Evolutionary conservation across 2,329 filamentous ascomycete genomes (phyloP).

Genomic region (Rutstroemia sp.): DNA sequence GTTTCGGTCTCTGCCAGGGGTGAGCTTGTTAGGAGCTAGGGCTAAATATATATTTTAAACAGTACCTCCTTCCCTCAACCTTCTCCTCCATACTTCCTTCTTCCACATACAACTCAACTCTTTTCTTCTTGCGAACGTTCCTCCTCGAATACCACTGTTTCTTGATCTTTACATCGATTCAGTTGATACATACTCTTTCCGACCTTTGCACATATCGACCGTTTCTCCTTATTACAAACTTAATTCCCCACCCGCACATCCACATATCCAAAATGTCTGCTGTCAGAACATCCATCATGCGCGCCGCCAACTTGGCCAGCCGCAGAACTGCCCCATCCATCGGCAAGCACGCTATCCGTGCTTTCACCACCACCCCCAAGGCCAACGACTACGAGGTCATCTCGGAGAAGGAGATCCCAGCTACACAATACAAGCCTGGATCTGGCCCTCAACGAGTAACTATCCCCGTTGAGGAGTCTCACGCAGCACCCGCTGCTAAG

Average conservation of each 20-base stretch:
- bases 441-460: slow-evolving; percentile 16
- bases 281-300: neutral
- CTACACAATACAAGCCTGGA: slow-evolving; percentile 5
- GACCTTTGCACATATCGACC: neutral
- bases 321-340: neutral
- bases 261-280: slow-evolving; percentile 3
- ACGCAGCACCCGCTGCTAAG: slow-evolving; percentile 4
- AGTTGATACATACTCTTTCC: neutral
- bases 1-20: too few relatives aligned
- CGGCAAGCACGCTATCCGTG: slow-evolving; percentile 16
- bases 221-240: neutral
- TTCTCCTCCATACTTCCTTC: neutral
- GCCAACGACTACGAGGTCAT: slow-evolving; percentile 22
- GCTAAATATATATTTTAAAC: neutral
- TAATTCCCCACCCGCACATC: neutral
- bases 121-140: neutral
- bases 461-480: slow-evolving; percentile 21
- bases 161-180: too few relatives aligned
- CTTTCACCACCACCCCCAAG: slow-evolving; percentile 18
- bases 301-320: slow-evolving; percentile 4
- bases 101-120: neutral
- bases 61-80: neutral
- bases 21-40: too few relatives aligned
- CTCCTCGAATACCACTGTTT: too few relatives aligned
- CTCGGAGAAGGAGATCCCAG: slow-evolving; percentile 24